These are phyloP conservation scores for Alternaria incomplexa DNA, from an alignment of 2,329 filamentous ascomycete genomes.

Conservation along the genomic window DNA sequence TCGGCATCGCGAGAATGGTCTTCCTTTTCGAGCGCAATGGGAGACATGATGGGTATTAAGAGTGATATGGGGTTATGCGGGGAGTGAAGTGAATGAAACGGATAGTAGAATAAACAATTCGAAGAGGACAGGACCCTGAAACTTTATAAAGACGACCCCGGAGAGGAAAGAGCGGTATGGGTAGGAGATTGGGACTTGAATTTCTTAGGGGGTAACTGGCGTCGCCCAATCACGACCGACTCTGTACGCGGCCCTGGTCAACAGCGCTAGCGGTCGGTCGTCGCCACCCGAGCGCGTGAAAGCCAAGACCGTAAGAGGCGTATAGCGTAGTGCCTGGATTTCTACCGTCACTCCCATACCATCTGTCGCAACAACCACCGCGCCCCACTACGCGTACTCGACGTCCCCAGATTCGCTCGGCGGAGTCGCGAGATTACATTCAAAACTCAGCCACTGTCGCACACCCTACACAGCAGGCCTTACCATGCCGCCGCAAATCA, in stretches of 20 bases:
- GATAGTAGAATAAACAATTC: conserved; percentile 22
- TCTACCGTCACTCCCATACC: conserved; percentile 22
- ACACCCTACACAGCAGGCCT: background rate
- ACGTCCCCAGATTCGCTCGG: conserved; percentile 15
- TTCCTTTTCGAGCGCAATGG: conserved; percentile 74
- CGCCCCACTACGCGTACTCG: conserved; percentile 23
- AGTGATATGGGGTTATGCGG: background rate
- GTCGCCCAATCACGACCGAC: conserved; percentile 20
- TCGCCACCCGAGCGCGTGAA: conserved; percentile 19
- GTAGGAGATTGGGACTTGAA: conserved; percentile 28
- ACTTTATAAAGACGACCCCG: conserved; percentile 21
- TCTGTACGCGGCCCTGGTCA: conserved; percentile 21
- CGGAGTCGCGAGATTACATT: background rate
- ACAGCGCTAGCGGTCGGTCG: conserved; percentile 8
- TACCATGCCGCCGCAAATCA: conserved; percentile 86
- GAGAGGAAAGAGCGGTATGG: conserved; percentile 34
- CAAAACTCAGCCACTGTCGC: background rate
- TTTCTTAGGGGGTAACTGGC: conserved; percentile 13
- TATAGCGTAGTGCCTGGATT: conserved; percentile 20
- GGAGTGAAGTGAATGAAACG: conserved; percentile 1
- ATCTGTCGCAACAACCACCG: conserved; percentile 8
- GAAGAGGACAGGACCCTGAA: conserved; percentile 15
- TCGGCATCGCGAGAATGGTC: conserved; percentile 84
- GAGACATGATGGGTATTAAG: conserved; percentile 55
- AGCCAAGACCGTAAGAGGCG: conserved; percentile 7